Evolutionary conservation across 1,284 basidiomycete species (phyloP).

Genomic region (Sanghuangporus baumii): DNA sequence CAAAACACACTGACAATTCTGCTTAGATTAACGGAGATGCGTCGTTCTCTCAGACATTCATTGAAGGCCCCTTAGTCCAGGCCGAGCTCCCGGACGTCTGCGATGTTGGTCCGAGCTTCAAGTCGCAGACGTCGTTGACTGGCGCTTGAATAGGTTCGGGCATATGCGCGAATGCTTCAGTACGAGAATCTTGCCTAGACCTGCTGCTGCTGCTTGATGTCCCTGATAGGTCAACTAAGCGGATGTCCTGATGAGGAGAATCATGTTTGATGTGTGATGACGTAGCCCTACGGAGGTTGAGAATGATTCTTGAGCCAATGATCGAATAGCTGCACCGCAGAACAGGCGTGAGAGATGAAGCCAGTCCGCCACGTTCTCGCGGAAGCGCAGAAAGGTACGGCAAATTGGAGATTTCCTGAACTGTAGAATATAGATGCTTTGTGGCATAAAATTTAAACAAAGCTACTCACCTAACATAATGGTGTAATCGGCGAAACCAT

Average conservation of each 20-base stretch:
- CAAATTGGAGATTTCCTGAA: background rate
- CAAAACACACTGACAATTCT: too few species aligned
- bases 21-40: too few species aligned
- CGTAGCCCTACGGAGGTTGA: conserved; percentile 4
- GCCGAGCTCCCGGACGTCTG: background rate
- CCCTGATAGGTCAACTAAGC: background rate
- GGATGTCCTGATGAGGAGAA: background rate
- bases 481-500: conserved; percentile 9
- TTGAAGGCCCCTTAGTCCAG: background rate
- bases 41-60: background rate
- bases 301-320: conserved; percentile 5
- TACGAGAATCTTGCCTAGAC: background rate
- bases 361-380: background rate
- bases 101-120: background rate
- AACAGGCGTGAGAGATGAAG: background rate
- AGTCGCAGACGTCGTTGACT: background rate
- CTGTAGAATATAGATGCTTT: background rate
- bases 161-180: background rate
- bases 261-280: background rate
- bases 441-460: background rate
- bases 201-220: background rate
- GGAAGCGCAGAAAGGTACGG: background rate
- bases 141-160: background rate
- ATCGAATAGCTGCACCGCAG: conserved; percentile 7
- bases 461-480: conserved; percentile 5